Base-by-base conservation (phyloP, 2,329 filamentous ascomycete genomes). In the Drechslerella dactyloides region DNA sequence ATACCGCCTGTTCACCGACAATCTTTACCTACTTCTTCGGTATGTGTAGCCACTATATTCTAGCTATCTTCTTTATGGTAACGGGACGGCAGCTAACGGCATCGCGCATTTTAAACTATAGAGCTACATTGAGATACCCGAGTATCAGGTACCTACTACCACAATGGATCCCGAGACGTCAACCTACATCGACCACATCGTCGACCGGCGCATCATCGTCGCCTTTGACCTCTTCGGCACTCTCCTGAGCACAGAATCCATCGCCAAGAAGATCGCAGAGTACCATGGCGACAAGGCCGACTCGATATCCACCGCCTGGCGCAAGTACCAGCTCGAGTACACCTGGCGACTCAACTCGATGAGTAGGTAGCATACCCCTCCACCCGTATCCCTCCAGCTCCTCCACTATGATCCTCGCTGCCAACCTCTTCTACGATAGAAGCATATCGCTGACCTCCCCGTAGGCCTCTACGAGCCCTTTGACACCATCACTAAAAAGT, bases 211-310 rank as follows among this genome's bases (percentile, higher is more conserved):
- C 42, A 50, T 73, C 66, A 69, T 88, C 52, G 82, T 92, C 60
- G 89, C 88, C 0, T 91, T 93, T 74, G 89, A 93, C 76, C 82
- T 90, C 1, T 92, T 91, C 78, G 89, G 89, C 60, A 92, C 89
- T 1, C 79, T 93, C 8, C 82, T 92, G 4, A 90, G 88, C 8
- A 90, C 89, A 1, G 85, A 86, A 48, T 89, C 87, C 30, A 90
- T 91, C 73, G 83, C 84, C 5, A 79, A 82, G 37, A 82, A 87
- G 69, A 80, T 92, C 11, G 61, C 59, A 13, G 83, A 83, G 15
- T 79, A 80, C 33, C 79, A 87, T 63, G 55, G 58, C 19, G 78
- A 86, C 3, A 83, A 84, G 74, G 86, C 87, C 1, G 79, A 82
- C 23, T 78, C 79, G 0, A 82, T 91, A 33, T 85, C 88, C 2